A percentile compares a stretch with the other conserved stretches of the same genome.
phyloP scores from a whole-genome alignment of 2,329 filamentous ascomycete species.

The Aspergillus ochraceoroseus region DNA sequence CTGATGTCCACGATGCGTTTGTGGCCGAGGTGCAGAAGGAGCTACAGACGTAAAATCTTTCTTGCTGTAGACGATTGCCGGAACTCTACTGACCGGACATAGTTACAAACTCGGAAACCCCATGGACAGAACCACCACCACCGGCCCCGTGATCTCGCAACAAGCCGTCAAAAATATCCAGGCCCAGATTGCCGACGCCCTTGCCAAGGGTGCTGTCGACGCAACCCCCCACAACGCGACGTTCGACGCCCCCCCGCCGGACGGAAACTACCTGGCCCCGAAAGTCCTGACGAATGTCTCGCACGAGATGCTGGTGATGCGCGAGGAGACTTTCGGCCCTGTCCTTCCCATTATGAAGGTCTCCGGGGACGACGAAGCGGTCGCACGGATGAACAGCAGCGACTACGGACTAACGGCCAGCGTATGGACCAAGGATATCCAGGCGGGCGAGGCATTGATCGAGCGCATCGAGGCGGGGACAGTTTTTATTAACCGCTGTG shows the following conservation, averaged over 20 bases:
- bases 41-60: slow-evolving; percentile 51
- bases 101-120: slow-evolving; percentile 61
- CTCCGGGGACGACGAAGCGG: slow-evolving; percentile 68
- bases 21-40: slow-evolving; percentile 72
- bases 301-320: slow-evolving; percentile 82
- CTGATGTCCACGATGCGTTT: slow-evolving; percentile 77
- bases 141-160: slow-evolving; percentile 81
- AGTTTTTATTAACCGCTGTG: slow-evolving; percentile 87
- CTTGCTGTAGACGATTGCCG: too few species aligned
- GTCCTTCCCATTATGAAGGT: slow-evolving; percentile 86
- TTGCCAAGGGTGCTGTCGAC: slow-evolving; percentile 74
- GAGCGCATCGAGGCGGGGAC: slow-evolving; percentile 82
- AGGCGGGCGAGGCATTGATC: slow-evolving; percentile 66
- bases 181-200: slow-evolving; percentile 71
- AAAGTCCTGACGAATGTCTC: slow-evolving; percentile 71
- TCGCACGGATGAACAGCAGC: slow-evolving; percentile 83
- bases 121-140: slow-evolving; percentile 64
- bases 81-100: too few species aligned
- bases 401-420: slow-evolving; percentile 87
- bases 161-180: slow-evolving; percentile 68
- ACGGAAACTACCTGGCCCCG: slow-evolving; percentile 79
- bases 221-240: slow-evolving; percentile 70
- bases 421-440: slow-evolving; percentile 85
- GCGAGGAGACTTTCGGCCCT: slow-evolving; percentile 87
- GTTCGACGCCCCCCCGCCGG: slow-evolving; percentile 62